Percentiles rank a stretch among this genome's conserved stretches.
These are phyloP conservation scores for Orbilia javanica DNA, from an alignment of 2,329 filamentous ascomycete genomes.

Conservation along the genomic window DNA sequence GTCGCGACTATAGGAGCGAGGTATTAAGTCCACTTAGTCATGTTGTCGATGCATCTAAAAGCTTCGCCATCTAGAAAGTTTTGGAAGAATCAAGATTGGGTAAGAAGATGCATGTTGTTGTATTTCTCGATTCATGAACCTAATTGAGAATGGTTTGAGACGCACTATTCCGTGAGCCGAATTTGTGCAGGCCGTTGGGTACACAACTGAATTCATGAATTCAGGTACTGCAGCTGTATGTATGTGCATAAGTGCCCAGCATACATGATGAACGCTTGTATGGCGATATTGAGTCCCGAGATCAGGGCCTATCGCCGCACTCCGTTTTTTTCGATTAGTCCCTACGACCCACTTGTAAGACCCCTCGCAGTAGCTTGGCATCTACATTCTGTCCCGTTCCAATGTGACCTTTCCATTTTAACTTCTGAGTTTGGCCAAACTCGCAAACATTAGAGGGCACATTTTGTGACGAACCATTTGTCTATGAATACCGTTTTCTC, in stretches of 20 bases:
- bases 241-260: too few species aligned
- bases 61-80: neutral
- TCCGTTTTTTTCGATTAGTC: neutral
- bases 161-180: neutral
- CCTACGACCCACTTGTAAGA: neutral
- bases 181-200: neutral
- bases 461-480: neutral
- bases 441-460: neutral
- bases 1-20: neutral
- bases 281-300: neutral
- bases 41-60: neutral
- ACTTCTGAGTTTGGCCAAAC: neutral
- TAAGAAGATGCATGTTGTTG: neutral
- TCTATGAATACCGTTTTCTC: neutral
- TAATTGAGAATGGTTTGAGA: neutral
- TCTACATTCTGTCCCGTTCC: neutral
- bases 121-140: neutral
- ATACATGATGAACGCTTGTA: neutral
- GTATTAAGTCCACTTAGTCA: neutral
- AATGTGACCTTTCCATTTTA: neutral
- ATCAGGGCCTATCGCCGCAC: neutral
- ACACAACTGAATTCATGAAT: neutral
- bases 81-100: slow-evolving; percentile 2
- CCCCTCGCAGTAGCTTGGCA: neutral
- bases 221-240: neutral